Base-by-base conservation (phyloP, 768 basidiomycete species). In the Collybia mongolica region DNA sequence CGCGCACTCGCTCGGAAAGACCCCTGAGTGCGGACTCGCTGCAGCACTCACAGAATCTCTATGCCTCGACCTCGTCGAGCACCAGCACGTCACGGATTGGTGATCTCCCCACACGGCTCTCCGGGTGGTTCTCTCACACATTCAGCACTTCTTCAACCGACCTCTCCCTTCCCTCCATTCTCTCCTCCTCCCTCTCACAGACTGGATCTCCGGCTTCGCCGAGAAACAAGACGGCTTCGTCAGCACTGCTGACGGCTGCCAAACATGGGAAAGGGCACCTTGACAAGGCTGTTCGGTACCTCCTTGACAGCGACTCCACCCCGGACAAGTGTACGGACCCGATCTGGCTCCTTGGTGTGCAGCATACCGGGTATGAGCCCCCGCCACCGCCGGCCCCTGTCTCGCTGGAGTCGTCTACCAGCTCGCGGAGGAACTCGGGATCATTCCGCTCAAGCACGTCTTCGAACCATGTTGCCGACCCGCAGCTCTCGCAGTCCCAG, bases 291-390 rank as follows among this genome's bases (percentile, higher is more conserved):
- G 83, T 93, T 75, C 77, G 93, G 39, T 91, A 93, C 69, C 74
- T 98, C n/a, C 77, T 96, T 53, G 95, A 98, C 70, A 82, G 83
- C 57, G 95, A 98, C 67, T 83, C 93, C 15, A 81, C 79, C 2
- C 91, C 90, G 1, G 93, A 97, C 65, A 85, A 79, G 60, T 93
- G 84, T 47, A 61, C 77, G 0, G 90, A 94, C 17, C 80, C 86
- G 0, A 96, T 98, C 23, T 97, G 93, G 93, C 68, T 97, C 1
- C 75, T 97, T 19, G 95, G 94, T 9, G 84, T 93, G 2, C 76
- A 81, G 54, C 93, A 93, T 53, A 77, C 82, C 2, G 90, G 90
- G 0, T 90, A 84, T 57, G 88, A 88, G 28, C 71, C 73, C 3
- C 58, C 72, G 0, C 60, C 57, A 14, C 48, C 59, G 22, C 36